Base-by-base conservation (phyloP, 306 rosid genomes). In the Casuarina equisetifolia region DNA sequence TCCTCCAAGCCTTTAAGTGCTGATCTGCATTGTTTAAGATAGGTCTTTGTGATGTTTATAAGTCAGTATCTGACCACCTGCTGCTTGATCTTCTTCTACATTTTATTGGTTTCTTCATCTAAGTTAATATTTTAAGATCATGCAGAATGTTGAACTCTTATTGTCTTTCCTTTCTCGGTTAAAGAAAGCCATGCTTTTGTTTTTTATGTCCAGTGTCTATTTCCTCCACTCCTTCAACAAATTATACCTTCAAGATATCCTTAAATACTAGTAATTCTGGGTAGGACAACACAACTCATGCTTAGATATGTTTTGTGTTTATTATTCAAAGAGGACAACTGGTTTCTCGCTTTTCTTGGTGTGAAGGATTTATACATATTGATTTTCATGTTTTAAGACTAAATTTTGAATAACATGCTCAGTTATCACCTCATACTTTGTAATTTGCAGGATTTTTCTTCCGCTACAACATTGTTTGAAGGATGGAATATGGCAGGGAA, bases 371-470 rank as follows among this genome's bases (percentile, higher is more conserved):
- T 58, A 61, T 71, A 53, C 66, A 10, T 20, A 74, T 78, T 67
- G 19, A 75, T 69, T 75, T 76, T 80, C 25, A 17, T 72, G 6
- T 73, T 64, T 52, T 70, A 63, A 72, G 69, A 63, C 46, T 73
- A 69, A 20, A 58, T 77, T 84, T 74, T 43, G 59, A 58, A 68
- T 75, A 67, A 58, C 61, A 75, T 76, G 66, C 48, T 79, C 75
- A 72, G 39, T 83, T 83, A 69, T 85, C 74, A 40, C 66, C 78
- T 85, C 75, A 43, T 63, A 78, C 63, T 77, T 81, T 73, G 75
- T 71, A 78, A 80, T 87, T 79, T 90, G 90, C 89, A 90, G 90
- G 90, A 51, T 39, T 57, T 66, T 69, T 63, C 45, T 74, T 57
- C 72, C 63, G 55, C 62, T 20, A 62, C 59, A 66, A 63, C 74